phyloP scores from a whole-genome alignment of 148 eudicot species.

The Mesembryanthemum crystallinum region DNA sequence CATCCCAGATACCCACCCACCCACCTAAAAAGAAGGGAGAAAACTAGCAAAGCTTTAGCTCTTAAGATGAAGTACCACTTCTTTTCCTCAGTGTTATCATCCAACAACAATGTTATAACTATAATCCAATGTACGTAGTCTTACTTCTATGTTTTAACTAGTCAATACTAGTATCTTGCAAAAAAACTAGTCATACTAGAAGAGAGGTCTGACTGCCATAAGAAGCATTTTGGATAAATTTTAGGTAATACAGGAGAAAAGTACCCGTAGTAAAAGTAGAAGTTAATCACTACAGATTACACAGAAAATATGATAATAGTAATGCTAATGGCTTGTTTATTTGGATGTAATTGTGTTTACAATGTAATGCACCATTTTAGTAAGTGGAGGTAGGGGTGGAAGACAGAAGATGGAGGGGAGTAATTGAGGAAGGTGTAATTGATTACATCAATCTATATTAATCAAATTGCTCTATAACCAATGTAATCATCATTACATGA shows the following conservation, averaged over 20 bases:
- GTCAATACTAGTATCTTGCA: no score
- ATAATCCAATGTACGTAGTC: background rate
- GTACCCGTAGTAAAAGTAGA: background rate
- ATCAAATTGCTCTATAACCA: no score
- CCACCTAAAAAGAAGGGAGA: background rate
- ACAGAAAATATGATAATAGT: no score
- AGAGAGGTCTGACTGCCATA: background rate
- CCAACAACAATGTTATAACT: background rate
- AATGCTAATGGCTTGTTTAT: no score
- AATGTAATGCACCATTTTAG: no score
- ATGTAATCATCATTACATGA: no score
- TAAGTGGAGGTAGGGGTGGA: no score
- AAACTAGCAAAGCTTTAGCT: background rate
- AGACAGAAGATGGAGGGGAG: no score
- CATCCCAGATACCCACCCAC: background rate
- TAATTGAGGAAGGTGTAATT: no score
- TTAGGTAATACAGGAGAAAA: background rate
- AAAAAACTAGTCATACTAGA: no score
- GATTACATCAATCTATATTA: no score
- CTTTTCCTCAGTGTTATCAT: background rate
- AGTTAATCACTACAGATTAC: background rate
- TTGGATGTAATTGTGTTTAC: no score
- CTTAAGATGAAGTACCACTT: background rate
- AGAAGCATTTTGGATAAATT: background rate
- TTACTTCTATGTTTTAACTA: background rate